A percentile compares a stretch with the other conserved stretches of the same genome.
These are phyloP conservation scores for Neurospora sp. DNA, from an alignment of 495 filamentous ascomycete genomes.

Conservation along the genomic window DNA sequence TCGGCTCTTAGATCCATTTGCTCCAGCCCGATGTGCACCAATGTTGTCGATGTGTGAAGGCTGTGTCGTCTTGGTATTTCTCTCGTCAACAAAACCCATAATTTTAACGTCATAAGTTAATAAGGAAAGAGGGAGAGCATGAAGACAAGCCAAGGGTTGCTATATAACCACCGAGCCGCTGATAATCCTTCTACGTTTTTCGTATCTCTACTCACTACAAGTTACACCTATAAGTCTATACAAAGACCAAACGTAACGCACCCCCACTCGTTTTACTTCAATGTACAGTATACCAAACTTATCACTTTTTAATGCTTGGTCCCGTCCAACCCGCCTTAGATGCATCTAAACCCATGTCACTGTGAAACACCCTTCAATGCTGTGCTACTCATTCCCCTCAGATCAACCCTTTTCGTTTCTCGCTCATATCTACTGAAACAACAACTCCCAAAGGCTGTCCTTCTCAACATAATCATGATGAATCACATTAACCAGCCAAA, in stretches of 20 bases:
- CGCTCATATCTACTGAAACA: constrained; percentile 20
- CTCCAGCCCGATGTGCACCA: background rate
- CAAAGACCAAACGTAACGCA: background rate
- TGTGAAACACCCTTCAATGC: background rate
- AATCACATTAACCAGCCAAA: constrained; percentile 86
- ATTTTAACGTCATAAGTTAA: background rate
- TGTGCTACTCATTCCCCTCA: background rate
- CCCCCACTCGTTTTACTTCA: background rate
- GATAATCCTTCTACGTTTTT: background rate
- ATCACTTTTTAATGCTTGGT: background rate
- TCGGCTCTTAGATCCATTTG: background rate
- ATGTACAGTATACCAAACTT: background rate
- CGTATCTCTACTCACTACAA: background rate
- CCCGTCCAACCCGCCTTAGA: background rate
- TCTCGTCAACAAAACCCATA: background rate
- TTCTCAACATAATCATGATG: constrained; percentile 69
- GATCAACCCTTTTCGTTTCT: background rate
- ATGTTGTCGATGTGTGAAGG: background rate
- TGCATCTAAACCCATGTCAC: background rate
- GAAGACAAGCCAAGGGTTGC: background rate
- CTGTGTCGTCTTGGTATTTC: background rate
- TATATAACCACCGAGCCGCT: background rate
- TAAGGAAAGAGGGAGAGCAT: background rate
- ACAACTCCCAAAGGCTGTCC: constrained; percentile 54
- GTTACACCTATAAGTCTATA: background rate